Evolutionary conservation across 1,284 basidiomycete genomes (phyloP).

Genomic region (Cronartium quercuum): DNA sequence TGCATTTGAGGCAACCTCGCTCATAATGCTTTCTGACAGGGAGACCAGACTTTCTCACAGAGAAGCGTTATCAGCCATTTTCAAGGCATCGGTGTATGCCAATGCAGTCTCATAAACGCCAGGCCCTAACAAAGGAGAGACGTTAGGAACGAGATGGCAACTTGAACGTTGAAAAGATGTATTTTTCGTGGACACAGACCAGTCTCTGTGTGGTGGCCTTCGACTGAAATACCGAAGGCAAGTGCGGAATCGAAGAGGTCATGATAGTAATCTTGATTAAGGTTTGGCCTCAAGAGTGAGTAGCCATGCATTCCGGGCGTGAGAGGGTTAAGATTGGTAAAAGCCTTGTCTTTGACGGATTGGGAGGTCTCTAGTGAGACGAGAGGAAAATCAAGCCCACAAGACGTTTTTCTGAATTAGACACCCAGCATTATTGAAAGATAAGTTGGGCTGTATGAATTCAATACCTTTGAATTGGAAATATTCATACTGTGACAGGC

Average conservation of each 20-base stretch:
- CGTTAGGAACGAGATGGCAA: slow-evolving; percentile 59
- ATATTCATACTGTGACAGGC: slow-evolving; percentile 30
- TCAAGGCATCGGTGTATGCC: slow-evolving; percentile 71
- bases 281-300: slow-evolving; percentile 46
- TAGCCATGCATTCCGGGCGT: slow-evolving; percentile 69
- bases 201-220: slow-evolving; percentile 64
- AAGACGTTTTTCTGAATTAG: not conserved
- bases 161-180: slow-evolving; percentile 61
- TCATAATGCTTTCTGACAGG: not conserved
- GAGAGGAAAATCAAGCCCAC: slow-evolving; percentile 13
- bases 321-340: slow-evolving; percentile 65
- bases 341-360: slow-evolving; percentile 69
- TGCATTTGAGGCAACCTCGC: not conserved
- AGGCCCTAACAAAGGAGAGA: slow-evolving; percentile 41
- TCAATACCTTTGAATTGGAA: slow-evolving; percentile 38
- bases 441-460: not conserved
- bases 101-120: slow-evolving; percentile 87
- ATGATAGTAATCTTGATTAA: slow-evolving; percentile 84
- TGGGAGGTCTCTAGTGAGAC: slow-evolving; percentile 64
- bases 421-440: not conserved
- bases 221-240: slow-evolving; percentile 73
- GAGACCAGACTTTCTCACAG: slow-evolving; percentile 50
- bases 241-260: slow-evolving; percentile 72
- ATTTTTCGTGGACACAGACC: slow-evolving; percentile 20
- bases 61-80: slow-evolving; percentile 91